Conservation (phyloP, 306 rosid species). For the Dryas octopetala region DNA sequence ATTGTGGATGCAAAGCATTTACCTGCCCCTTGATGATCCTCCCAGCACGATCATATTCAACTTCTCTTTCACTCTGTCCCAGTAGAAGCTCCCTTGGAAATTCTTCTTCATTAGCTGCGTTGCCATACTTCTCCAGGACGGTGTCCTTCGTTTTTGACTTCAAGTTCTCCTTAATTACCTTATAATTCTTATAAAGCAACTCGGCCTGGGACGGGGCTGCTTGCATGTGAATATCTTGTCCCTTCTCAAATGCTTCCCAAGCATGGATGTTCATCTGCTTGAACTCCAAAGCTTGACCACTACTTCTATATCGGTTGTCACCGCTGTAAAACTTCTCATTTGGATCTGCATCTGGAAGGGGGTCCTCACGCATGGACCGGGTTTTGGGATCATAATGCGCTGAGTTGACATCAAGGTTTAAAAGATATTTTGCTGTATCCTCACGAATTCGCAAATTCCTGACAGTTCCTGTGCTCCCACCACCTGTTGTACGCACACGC, state of each 20-base stretch:
- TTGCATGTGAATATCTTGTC: constrained; percentile 73
- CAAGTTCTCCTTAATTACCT: constrained; percentile 58
- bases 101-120: constrained; percentile 54
- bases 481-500: constrained; percentile 69
- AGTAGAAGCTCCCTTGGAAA: constrained; percentile 66
- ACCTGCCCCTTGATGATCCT: constrained; percentile 72
- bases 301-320: constrained; percentile 58
- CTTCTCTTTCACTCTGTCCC: constrained; percentile 71
- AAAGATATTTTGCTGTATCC: constrained; percentile 64
- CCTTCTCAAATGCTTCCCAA: constrained; percentile 71
- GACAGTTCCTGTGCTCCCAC: constrained; percentile 76
- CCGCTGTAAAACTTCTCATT: constrained; percentile 64
- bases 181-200: constrained; percentile 60
- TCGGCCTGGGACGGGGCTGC: constrained; percentile 84
- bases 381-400: constrained; percentile 66
- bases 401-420: constrained; percentile 65
- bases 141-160: constrained; percentile 60
- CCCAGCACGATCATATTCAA: constrained; percentile 78
- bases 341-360: constrained; percentile 70
- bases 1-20: neutral
- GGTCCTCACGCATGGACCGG: constrained; percentile 72
- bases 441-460: constrained; percentile 65
- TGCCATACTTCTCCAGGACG: constrained; percentile 64
- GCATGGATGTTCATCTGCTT: constrained; percentile 60
- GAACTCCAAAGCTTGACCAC: constrained; percentile 71